Percentiles rank a stretch among this genome's conserved stretches.
phyloP scores from a whole-genome alignment of 2,329 filamentous ascomycete genomes.

The Emmonsiellopsis sp. region DNA sequence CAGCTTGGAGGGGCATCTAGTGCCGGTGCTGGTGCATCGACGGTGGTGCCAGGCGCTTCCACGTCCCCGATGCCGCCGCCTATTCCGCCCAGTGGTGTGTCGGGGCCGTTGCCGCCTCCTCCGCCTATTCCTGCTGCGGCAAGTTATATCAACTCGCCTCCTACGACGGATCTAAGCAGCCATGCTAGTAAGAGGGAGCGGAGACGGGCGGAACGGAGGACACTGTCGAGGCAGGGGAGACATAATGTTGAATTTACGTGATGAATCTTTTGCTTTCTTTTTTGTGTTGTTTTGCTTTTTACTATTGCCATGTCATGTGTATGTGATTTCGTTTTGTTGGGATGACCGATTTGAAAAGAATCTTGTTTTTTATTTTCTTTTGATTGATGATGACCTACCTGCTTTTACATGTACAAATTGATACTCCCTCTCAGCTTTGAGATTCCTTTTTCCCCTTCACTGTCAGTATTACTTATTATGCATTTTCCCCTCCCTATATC shows the following conservation, averaged over 20 bases:
- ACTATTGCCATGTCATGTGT: background rate
- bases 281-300: background rate
- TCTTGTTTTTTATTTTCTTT: background rate
- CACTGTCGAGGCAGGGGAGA: slow-evolving; percentile 35
- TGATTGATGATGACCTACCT: background rate
- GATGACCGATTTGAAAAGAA: background rate
- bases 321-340: background rate
- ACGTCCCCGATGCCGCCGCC: slow-evolving; percentile 2
- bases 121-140: slow-evolving; percentile 32
- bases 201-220: slow-evolving; percentile 45
- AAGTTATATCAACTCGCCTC: slow-evolving; percentile 34
- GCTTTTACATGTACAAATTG: background rate
- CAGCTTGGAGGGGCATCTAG: slow-evolving; percentile 21
- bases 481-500: too few relatives aligned
- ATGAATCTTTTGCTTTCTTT: slow-evolving; percentile 6
- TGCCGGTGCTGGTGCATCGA: slow-evolving; percentile 21
- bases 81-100: background rate
- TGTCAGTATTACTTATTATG: too few relatives aligned
- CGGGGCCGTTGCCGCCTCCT: slow-evolving; percentile 27
- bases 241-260: slow-evolving; percentile 43
- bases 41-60: slow-evolving; percentile 14
- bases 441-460: too few relatives aligned
- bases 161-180: slow-evolving; percentile 41
- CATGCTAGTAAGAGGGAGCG: slow-evolving; percentile 47
- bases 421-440: too few relatives aligned